Percentiles rank a stretch among this genome's conserved stretches.
Evolutionary conservation across 108 stramenopile species (phyloP).

Genomic region (Mediolabrus comicus): DNA sequence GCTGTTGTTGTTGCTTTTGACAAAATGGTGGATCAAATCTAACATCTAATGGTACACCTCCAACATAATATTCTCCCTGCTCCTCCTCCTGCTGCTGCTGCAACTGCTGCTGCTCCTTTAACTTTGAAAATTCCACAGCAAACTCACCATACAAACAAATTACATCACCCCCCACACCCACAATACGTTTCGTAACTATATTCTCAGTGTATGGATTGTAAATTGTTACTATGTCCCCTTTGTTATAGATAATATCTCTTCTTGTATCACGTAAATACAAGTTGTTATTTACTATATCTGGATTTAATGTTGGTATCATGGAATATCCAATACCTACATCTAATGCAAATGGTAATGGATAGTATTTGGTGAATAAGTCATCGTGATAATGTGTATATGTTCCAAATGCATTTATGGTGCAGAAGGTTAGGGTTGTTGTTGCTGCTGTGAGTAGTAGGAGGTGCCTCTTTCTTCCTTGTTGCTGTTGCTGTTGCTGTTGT

Average conservation of each 20-base stretch:
- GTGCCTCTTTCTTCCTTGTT: background rate
- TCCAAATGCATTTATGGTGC: slow-evolving; percentile 10
- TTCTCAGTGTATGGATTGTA: slow-evolving; percentile 46
- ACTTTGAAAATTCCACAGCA: slow-evolving; percentile 41
- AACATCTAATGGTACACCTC: slow-evolving; percentile 21
- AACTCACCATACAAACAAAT: slow-evolving; percentile 62
- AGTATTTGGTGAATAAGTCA: slow-evolving; percentile 13
- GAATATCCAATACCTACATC: slow-evolving; percentile 61
- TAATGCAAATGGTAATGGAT: slow-evolving; percentile 55
- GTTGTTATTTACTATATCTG: slow-evolving; percentile 52
- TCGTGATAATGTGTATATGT: slow-evolving; percentile 27
- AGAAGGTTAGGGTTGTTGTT: too few relatives aligned
- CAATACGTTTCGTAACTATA: slow-evolving; percentile 59
- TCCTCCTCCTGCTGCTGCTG: background rate
- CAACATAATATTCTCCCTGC: background rate
- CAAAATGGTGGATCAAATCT: slow-evolving; percentile 20
- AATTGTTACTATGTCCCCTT: slow-evolving; percentile 60
- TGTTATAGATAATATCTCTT: slow-evolving; percentile 42
- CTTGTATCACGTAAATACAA: slow-evolving; percentile 64
- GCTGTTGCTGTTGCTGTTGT: too few relatives aligned
- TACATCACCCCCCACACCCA: slow-evolving; percentile 67
- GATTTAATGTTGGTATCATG: slow-evolving; percentile 80
- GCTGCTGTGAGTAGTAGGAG: background rate
- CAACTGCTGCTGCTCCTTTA: too few relatives aligned
- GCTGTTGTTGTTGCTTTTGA: slow-evolving; percentile 3